These are phyloP conservation scores for Pseudogymnoascus sp. DNA, from an alignment of 2,329 filamentous ascomycete species.

Conservation along the genomic window DNA sequence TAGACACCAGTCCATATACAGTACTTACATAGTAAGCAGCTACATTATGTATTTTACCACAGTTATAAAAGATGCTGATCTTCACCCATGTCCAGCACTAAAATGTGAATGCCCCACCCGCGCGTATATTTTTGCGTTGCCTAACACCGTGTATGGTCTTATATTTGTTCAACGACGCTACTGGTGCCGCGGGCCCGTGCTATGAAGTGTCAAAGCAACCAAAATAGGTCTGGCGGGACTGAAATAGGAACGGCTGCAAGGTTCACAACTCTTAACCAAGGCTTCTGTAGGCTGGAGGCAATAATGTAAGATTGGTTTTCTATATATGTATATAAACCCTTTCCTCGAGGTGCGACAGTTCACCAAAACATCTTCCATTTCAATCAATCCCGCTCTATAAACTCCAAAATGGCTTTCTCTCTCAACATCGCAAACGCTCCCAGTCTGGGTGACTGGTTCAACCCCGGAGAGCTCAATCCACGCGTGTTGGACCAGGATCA, in stretches of 20 bases:
- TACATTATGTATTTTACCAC: no score
- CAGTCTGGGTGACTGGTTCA: not conserved
- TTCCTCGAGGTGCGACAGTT: not conserved
- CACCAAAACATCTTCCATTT: not conserved
- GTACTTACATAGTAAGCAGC: no score
- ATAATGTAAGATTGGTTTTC: not conserved
- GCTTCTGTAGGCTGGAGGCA: not conserved
- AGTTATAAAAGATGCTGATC: no score
- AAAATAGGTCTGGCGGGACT: not conserved
- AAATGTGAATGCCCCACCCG: not conserved
- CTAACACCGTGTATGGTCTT: not conserved
- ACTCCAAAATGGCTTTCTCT: not conserved
- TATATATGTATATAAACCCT: not conserved
- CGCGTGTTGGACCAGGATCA: not conserved
- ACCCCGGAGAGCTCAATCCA: not conserved
- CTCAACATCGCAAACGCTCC: not conserved
- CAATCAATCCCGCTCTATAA: not conserved
- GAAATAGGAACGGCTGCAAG: not conserved
- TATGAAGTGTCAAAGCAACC: not conserved
- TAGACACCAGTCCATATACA: no score
- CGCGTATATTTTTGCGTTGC: no score
- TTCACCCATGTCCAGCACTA: not conserved
- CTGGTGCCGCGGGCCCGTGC: not conserved
- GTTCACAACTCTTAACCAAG: not conserved
- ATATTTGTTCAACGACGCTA: not conserved